Base-by-base conservation (phyloP, 2,329 filamentous ascomycete species). In the Clarireedia hainanense region DNA sequence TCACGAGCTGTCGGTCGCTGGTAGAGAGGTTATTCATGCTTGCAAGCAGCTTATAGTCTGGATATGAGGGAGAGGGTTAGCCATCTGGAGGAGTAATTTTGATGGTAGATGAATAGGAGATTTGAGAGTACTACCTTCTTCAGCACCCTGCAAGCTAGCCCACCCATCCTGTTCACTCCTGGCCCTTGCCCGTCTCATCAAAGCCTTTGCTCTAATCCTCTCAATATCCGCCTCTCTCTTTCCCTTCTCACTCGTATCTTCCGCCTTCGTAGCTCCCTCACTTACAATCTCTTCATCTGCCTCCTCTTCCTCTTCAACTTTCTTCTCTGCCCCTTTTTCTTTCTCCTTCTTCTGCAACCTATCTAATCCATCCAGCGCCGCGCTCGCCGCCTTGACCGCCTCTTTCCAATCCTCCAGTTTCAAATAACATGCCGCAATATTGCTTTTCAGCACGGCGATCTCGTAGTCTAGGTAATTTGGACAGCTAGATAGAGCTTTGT, bases 401-500 rank as follows among this genome's bases (percentile, higher is more conserved):
- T 89, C 84, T 63, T 91, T 90, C 89, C 91, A 96, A 59, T 92
- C 85, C 58, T 84, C 78, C 3, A 95, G 76, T 69, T 95, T 95
- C 54, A 97, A 71, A 65, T 96, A 83, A 68, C 91, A 96, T 9
- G 91, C 92, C 1, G 92, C 81, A 62, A 96, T 86, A 74, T 97
- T 97, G 69, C 88, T 91, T 57, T 86, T 83, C 5, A 97, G 77
- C 9, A 97, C 89, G 26, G 91, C 90, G 60, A 92, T 78, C 64
- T 96, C 90, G 73, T 89, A 96, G 69, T 92, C 84, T 26, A 95
- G 80, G 69, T 95, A 95, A 61, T 83, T 85, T 2, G 92, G 92
- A 65, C 89, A 91, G 6, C 84, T 80, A 12, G 83, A 78, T 3
- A 95, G 76, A 23, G 94, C 91, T 62, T 86, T 82, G 65, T 91